Evolutionary conservation across 2,329 filamentous ascomycete genomes (phyloP).

Genomic region (Sporothrix mexicana): DNA sequence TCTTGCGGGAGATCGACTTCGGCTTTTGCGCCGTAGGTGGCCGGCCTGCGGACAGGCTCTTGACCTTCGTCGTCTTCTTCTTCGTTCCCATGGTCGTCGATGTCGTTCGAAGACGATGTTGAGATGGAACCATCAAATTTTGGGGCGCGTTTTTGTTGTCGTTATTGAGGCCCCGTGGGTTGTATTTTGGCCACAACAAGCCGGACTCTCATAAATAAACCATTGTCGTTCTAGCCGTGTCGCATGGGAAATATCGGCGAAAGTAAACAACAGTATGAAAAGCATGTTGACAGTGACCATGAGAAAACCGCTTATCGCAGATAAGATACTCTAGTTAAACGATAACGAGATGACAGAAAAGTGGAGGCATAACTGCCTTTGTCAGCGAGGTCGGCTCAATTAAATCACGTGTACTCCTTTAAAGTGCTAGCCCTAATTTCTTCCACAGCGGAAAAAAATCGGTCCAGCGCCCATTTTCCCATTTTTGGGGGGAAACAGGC

Average conservation of each 20-base stretch:
- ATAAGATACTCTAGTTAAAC: conserved; percentile 1
- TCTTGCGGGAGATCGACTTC: conserved; percentile 67
- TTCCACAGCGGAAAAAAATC: conserved; percentile 26
- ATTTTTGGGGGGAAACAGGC: background rate
- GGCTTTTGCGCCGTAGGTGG: conserved; percentile 60
- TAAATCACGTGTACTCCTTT: conserved; percentile 6
- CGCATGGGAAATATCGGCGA: background rate
- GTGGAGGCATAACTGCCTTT: background rate
- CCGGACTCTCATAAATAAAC: background rate
- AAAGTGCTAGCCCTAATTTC: conserved; percentile 24
- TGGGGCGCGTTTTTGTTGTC: background rate
- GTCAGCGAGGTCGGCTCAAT: conserved; percentile 1
- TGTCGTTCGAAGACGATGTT: background rate
- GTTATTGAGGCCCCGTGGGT: background rate
- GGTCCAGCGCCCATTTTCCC: background rate
- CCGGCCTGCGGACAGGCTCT: conserved; percentile 59
- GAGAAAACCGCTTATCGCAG: conserved; percentile 20
- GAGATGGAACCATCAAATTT: background rate
- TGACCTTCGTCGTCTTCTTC: conserved; percentile 48
- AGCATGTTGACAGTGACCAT: background rate
- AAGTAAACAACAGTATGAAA: conserved; percentile 18
- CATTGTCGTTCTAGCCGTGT: background rate
- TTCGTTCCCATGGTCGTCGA: conserved; percentile 55
- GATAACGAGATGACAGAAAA: background rate
- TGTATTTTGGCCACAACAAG: background rate